These are phyloP conservation scores for Lipomyces yarrowii DNA, from an alignment of 1,139 yeast species.

Conservation along the genomic window DNA sequence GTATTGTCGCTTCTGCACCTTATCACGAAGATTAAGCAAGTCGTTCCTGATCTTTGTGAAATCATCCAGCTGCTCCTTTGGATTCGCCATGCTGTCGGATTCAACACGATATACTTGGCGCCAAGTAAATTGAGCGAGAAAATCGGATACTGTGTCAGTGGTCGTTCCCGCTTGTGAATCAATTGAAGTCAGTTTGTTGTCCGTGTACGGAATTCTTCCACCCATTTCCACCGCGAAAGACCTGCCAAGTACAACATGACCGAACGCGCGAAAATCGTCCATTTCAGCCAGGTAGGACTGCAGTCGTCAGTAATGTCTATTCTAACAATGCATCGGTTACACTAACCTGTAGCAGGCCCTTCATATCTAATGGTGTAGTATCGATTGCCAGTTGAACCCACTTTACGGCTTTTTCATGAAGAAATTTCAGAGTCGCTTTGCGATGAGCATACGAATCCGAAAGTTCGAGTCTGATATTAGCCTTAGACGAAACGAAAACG, in stretches of 20 bases:
- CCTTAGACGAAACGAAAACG: slow-evolving; percentile 58
- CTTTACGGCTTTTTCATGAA: slow-evolving; percentile 59
- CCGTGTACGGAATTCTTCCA: slow-evolving; percentile 65
- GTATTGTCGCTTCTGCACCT: slow-evolving; percentile 20
- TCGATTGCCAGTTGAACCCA: slow-evolving; percentile 66
- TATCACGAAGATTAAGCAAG: slow-evolving; percentile 11
- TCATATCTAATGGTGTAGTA: slow-evolving; percentile 70
- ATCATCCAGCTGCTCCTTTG: background rate
- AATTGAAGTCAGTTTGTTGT: slow-evolving; percentile 52
- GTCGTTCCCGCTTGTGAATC: slow-evolving; percentile 40
- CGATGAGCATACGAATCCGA: slow-evolving; percentile 85
- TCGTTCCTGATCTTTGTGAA: slow-evolving; percentile 1
- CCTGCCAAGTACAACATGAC: slow-evolving; percentile 68
- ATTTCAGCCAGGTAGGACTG: slow-evolving; percentile 67
- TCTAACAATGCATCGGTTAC: background rate
- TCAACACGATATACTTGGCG: slow-evolving; percentile 41
- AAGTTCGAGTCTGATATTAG: slow-evolving; percentile 62
- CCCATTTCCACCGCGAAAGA: slow-evolving; percentile 91
- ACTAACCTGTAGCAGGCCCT: slow-evolving; percentile 52
- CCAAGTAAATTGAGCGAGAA: slow-evolving; percentile 80
- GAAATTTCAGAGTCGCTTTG: slow-evolving; percentile 60
- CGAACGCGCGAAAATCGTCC: slow-evolving; percentile 41
- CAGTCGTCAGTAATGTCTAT: slow-evolving; percentile 40
- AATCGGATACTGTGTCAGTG: slow-evolving; percentile 67
- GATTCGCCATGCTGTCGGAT: background rate